Base-by-base conservation (phyloP, 176 grass and related monocot genomes). In the Aegilops bicornis region DNA sequence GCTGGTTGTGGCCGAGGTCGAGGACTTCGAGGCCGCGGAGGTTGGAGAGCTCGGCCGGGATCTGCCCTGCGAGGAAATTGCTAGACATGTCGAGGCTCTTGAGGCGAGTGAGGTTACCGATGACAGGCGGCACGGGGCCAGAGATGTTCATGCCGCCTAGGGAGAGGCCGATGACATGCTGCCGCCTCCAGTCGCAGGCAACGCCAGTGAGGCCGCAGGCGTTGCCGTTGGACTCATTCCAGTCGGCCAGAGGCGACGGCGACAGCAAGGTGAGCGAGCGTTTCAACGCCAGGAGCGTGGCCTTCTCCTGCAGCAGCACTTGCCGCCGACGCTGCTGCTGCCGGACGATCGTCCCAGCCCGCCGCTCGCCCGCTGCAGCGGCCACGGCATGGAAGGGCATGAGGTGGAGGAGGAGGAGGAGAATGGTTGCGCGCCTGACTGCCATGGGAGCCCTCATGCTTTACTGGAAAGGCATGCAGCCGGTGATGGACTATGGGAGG, bases 31-130 rank as follows among this genome's bases (percentile, higher is more conserved):
- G 68, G 19, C 2, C 2, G 1, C 48, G 72, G 67, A 89, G 29
- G 67, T 90, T 83, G 80, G 93, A 86, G 63, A 98, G 70, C 61
- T 98, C 96, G 16, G 30, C 32, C 1, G 96, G 96, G 54, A 98
- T 89, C 67, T 6, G 23, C n/a, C 96, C 96, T 0, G 69, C 75
- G 25, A 98, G 85, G 10, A 31, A 14, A 82, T 97, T 97, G 2
- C 74, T 15, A 17, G 85, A 93, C 43, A 98, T 19, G 69, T 93
- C 69, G 14, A 98, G 79, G 76, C 17, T 63, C 7, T 12, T 36
- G 37, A 98, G 93, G 59, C 37, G 69, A 2, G 86, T 86, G 22
- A 98, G 86, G 52, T 88, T 88, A 32, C 78, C 87, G 9, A 98
- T 50, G 33, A 62, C 39, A 1, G 64, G 37, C 0, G 93, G 88